Conservation (phyloP, 2,329 filamentous ascomycete genomes). For the Colletotrichum truncatum region DNA sequence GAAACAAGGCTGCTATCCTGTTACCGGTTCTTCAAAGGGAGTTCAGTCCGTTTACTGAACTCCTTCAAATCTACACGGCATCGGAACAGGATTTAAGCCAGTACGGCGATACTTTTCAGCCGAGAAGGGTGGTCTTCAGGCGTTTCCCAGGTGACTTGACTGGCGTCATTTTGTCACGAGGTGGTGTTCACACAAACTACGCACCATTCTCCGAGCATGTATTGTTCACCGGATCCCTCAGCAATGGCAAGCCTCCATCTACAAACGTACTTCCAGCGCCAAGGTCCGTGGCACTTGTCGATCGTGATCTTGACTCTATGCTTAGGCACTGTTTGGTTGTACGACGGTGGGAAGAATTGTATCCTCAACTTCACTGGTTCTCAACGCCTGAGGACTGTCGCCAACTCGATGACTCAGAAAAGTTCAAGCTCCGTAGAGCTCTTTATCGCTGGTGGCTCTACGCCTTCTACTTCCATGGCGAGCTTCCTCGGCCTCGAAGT, state of each 20-base stretch:
- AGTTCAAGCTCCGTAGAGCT: constrained; percentile 56
- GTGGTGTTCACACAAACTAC: not conserved
- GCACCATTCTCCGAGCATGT: not conserved
- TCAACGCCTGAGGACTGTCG: constrained; percentile 55
- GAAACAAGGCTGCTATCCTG: constrained; percentile 52
- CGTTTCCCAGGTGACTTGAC: constrained; percentile 42
- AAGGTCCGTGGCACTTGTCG: constrained; percentile 40
- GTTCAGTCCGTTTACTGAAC: constrained; percentile 53
- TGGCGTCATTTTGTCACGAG: constrained; percentile 34
- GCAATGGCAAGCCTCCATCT: not conserved
- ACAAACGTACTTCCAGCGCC: not conserved
- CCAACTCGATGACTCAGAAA: constrained; percentile 52
- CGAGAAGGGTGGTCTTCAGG: constrained; percentile 49
- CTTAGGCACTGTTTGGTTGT: constrained; percentile 47
- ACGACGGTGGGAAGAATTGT: constrained; percentile 48
- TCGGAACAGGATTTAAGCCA: constrained; percentile 45
- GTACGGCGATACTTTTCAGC: constrained; percentile 45
- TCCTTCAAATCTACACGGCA: constrained; percentile 58
- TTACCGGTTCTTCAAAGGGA: constrained; percentile 51
- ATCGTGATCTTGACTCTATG: constrained; percentile 43
- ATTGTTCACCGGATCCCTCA: not conserved
- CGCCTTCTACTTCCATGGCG: constrained; percentile 60
- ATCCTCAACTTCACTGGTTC: constrained; percentile 57
- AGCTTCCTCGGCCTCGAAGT: constrained; percentile 45
- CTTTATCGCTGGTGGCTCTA: constrained; percentile 66